Percentiles rank a stretch among this genome's conserved stretches.
Conservation (phyloP, 2,329 filamentous ascomycete genomes). For the Pyrenochaeta sp. region DNA sequence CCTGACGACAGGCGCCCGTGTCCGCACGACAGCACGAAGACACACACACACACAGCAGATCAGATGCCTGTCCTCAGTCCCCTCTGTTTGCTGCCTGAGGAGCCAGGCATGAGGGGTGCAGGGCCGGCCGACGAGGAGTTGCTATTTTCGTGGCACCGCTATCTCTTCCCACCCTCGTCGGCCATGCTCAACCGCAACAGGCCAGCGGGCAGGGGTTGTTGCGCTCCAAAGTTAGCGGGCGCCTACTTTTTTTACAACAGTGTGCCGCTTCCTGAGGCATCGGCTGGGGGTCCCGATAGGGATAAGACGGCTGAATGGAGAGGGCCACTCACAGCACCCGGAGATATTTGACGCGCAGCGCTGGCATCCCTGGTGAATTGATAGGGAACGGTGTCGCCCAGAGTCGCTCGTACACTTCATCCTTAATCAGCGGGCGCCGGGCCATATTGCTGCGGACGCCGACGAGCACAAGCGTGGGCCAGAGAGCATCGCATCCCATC, state of each 20-base stretch:
- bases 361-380: conserved; percentile 30
- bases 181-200: not conserved
- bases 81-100: conserved; percentile 14
- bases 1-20: conserved; percentile 32
- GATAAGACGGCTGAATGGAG: conserved; percentile 46
- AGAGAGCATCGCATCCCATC: conserved; percentile 4
- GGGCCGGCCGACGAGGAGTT: conserved; percentile 8
- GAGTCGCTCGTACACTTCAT: conserved; percentile 6
- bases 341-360: conserved; percentile 41
- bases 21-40: conserved; percentile 23
- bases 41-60: conserved; percentile 30
- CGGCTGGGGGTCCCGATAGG: conserved; percentile 48
- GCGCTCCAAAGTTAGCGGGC: conserved; percentile 44
- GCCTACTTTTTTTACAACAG: conserved; percentile 42
- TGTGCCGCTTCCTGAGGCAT: conserved; percentile 37
- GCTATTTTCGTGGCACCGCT: conserved; percentile 28
- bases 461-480: conserved; percentile 18
- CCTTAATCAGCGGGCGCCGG: conserved; percentile 36
- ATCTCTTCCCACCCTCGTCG: conserved; percentile 5
- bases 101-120: conserved; percentile 9
- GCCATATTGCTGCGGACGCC: conserved; percentile 21
- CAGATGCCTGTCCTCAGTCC: conserved; percentile 9
- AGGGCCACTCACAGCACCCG: conserved; percentile 41
- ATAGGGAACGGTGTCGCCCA: conserved; percentile 34
- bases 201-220: conserved; percentile 21